A percentile compares a stretch with the other conserved stretches of the same genome.
Conservation (phyloP, 78 protist genomes). For the Dictyostelium intermedium region DNA sequence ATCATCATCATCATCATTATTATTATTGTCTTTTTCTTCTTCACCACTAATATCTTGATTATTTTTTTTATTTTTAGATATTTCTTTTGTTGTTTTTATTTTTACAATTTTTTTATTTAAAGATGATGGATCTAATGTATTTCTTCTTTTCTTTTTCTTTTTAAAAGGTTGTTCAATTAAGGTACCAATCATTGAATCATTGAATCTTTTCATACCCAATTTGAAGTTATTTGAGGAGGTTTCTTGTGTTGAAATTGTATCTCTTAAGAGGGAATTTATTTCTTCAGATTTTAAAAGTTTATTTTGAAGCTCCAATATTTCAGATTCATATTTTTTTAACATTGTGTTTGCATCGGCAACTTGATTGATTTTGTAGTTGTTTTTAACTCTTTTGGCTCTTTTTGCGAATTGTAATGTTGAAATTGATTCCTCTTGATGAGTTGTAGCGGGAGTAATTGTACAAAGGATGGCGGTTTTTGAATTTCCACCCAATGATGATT, state of each 20-base stretch:
- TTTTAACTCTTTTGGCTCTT: slow-evolving; percentile 88
- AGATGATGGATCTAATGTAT: slow-evolving; percentile 3
- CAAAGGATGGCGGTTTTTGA: slow-evolving; percentile 80
- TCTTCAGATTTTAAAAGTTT: neutral
- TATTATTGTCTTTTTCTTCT: neutral
- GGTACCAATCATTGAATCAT: neutral
- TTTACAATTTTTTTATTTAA: neutral
- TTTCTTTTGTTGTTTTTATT: neutral
- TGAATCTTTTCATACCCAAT: neutral
- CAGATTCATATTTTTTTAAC: neutral
- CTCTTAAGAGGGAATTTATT: neutral
- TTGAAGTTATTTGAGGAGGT: neutral
- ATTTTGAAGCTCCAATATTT: neutral
- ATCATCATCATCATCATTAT: neutral
- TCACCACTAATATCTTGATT: neutral
- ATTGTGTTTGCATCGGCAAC: slow-evolving; percentile 35
- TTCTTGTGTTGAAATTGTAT: neutral
- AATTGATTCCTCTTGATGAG: slow-evolving; percentile 72
- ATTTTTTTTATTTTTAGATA: neutral
- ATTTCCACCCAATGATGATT: slow-evolving; percentile 89
- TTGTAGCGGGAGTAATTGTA: slow-evolving; percentile 83
- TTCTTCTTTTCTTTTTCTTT: neutral
- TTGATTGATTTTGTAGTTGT: slow-evolving; percentile 86
- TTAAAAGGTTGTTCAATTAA: neutral
- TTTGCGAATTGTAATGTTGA: slow-evolving; percentile 90